Evolutionary conservation across 495 filamentous ascomycete genomes (phyloP), one percentile per base, ranked within the genome.

Genomic region (Parathielavia hyrcaniae): DNA sequence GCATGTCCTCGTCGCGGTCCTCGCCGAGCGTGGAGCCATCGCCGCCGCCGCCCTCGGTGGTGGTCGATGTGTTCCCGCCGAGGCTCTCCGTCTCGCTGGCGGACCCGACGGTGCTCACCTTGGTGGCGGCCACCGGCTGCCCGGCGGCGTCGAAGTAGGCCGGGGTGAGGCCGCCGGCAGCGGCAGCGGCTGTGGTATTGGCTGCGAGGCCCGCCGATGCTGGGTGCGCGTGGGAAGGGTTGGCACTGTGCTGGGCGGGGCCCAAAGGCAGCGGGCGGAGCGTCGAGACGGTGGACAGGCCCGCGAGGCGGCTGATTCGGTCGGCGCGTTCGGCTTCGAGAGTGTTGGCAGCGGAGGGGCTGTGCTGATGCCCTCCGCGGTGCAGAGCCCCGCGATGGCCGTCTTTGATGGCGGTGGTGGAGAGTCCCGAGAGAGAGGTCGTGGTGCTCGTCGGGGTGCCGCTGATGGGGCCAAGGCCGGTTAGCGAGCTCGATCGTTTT

Each of bases 361-460:
- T 78, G 67, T 88, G 85, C 8, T 73, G 73, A 57, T 83, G 83
- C 50, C 75, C 73, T 53, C 81, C 80, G 59, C 76, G 71, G 49
- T 75, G 71, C 55, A 68, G 68, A 50, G 78, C 70, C 65, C 91
- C 91, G 58, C 87, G 86, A 61, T 95, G 89, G 58, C 91, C 91
- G 64, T 96, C 91, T 73, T 95, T 96, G 76, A 93, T 93, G 48
- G 91, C 91, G 7, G 89, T 91, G 30, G 91, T 96, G 19, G 88
- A 92, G 35, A 96, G 79, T 13, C 87, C 85, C 19, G 88, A 93
- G 58, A 96, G 82, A 23, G 89, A 89, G 12, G 89, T 92, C 7
- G 87, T 91, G 26, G 86, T 84, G 53, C 87, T 91, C 60, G 90
- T 95, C 4, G 91, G 91, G n/a, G 91, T 96, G 61, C 91, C 91